These are phyloP conservation scores for Pittosporum tobira DNA, from an alignment of 129 eudicot species.

Conservation along the genomic window DNA sequence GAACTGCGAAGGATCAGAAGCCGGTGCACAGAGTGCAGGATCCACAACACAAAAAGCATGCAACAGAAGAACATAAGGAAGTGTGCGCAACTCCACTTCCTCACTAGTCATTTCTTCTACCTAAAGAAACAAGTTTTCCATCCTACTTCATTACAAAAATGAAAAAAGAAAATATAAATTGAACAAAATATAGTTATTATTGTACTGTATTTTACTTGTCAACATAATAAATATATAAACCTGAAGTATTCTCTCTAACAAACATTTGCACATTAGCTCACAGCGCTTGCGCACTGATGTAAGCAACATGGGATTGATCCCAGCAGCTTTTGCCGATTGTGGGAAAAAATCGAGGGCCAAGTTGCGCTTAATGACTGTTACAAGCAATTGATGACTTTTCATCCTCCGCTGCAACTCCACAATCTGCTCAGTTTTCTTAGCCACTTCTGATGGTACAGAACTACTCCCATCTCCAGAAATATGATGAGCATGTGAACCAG, in stretches of 20 bases:
- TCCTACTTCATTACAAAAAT: not conserved
- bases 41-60: conserved; percentile 95
- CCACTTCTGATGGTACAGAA: conserved; percentile 79
- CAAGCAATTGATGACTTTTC: conserved; percentile 71
- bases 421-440: conserved; percentile 88
- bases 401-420: conserved; percentile 76
- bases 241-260: conserved; percentile 89
- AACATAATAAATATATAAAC: conserved; percentile 34
- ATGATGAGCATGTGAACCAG: conserved; percentile 46
- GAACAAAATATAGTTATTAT: not conserved
- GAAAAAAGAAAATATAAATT: not conserved
- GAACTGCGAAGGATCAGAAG: conserved; percentile 98
- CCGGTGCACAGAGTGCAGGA: conserved; percentile 91
- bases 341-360: conserved; percentile 92
- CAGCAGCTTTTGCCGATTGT: conserved; percentile 86
- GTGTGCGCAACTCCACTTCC: conserved; percentile 66
- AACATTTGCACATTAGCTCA: conserved; percentile 94
- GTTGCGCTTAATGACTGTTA: conserved; percentile 73
- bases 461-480: conserved; percentile 74
- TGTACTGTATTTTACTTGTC: not conserved
- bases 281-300: conserved; percentile 94
- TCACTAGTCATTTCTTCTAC: conserved; percentile 60
- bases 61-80: conserved; percentile 76
- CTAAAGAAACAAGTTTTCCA: conserved; percentile 26
- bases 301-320: conserved; percentile 64